Evolutionary conservation across 345 rosid species (phyloP).

Genomic region (Orychophragmus violaceus): DNA sequence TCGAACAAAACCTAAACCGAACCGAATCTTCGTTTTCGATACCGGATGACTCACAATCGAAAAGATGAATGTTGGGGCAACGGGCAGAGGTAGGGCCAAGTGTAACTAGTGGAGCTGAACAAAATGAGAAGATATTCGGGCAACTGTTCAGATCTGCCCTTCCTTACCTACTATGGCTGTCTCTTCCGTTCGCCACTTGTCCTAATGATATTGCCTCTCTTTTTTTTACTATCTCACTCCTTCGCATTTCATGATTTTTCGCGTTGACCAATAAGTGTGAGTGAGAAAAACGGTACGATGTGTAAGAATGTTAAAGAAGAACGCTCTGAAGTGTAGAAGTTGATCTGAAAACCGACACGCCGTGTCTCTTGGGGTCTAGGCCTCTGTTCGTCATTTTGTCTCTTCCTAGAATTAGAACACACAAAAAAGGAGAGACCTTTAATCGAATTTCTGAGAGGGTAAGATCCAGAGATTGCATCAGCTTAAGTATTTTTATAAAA

Average conservation of each 20-base stretch:
- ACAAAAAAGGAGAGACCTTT: not conserved
- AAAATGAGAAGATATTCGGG: constrained; percentile 14
- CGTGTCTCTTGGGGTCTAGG: not conserved
- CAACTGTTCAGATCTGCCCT: constrained; percentile 26
- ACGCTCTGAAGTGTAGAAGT: not conserved
- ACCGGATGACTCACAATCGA: constrained; percentile 22
- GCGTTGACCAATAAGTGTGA: constrained; percentile 1
- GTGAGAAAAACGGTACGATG: not conserved
- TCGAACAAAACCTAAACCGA: constrained; percentile 4
- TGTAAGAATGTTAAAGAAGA: not conserved
- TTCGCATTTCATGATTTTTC: too few species aligned
- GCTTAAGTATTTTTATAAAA: constrained; percentile 15
- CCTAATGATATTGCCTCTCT: not conserved
- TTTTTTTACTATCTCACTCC: not conserved
- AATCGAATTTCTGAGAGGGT: constrained; percentile 19
- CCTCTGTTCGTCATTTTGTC: constrained; percentile 18
- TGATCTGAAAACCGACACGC: not conserved
- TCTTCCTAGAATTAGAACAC: not conserved
- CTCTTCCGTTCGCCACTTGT: constrained; percentile 19
- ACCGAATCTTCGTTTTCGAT: constrained; percentile 12
- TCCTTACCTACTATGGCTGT: constrained; percentile 10
- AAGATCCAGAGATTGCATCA: constrained; percentile 34
- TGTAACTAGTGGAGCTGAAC: constrained; percentile 15
- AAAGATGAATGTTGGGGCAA: constrained; percentile 7
- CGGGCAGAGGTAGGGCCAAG: constrained; percentile 17